Base-by-base conservation (phyloP, 495 filamentous ascomycete species). In the Articulospora tetracladia region DNA sequence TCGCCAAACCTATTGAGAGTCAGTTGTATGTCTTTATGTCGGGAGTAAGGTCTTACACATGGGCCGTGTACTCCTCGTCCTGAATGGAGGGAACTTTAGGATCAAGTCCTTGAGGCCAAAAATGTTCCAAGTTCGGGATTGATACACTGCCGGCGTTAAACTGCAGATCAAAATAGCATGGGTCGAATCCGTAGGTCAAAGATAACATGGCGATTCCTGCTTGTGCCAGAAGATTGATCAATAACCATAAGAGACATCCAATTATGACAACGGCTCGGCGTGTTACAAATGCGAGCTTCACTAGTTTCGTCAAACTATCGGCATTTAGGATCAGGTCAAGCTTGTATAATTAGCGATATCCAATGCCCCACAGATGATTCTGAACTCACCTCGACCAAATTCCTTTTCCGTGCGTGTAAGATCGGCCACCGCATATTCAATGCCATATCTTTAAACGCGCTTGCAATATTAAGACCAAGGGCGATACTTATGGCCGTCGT, bases 401-500 rank as follows among this genome's bases (percentile, higher is more conserved):
- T 65, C 36, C 64, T 30, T 36, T 63, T 64, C 25, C 52, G 46
- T 6, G 17, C 23, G 44, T 32, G 46, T n/a, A 70, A 41, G 48
- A 69, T 61, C 30, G 57, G 59, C 68, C 68, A 70, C 48, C 68
- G 55, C 64, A 70, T 63, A 28, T 69, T 65, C 46, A 65, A 51
- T 28, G 66, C 64, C 62, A 70, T 59, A 52, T 69, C 66, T 60
- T 70, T 70, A 50, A 70, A 64, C 20, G 63, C 62, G 53, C 64
- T 69, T 23, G 64, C 64, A 51, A 70, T 59, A 51, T 70, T 70
- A 19, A 70, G 36, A 59, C 66, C 64, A 15, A 70, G 36, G 15
- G 59, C 57, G 26, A 70, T 68, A 32, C 54, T 61, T n/a, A 70
- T 53, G 1, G 51, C 64, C 0, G 65, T 69, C 15, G 64, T 70